phyloP scores from a whole-genome alignment of 2,329 filamentous ascomycete species.

The Didymella keratinophila region DNA sequence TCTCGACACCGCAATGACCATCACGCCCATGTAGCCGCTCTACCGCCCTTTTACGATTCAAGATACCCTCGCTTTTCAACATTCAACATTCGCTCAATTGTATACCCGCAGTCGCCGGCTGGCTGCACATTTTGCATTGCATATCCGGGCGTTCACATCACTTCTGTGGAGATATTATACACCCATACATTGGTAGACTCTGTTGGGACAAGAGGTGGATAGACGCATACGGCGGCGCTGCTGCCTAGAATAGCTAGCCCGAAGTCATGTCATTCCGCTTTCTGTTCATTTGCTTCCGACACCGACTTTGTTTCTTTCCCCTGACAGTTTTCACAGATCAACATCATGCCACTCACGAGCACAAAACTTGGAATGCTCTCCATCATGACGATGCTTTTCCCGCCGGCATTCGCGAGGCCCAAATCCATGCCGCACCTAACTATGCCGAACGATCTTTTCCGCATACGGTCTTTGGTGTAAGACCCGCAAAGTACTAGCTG shows the following conservation, averaged over 20 bases:
- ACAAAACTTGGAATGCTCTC: slow-evolving; percentile 3
- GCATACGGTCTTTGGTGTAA: slow-evolving; percentile 30
- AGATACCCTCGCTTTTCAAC: slow-evolving; percentile 35
- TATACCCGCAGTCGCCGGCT: slow-evolving; percentile 23
- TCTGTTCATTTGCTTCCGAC: slow-evolving; percentile 10
- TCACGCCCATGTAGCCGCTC: slow-evolving; percentile 23
- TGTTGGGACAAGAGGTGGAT: slow-evolving; percentile 34
- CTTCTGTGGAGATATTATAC: slow-evolving; percentile 25
- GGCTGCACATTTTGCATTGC: slow-evolving; percentile 26
- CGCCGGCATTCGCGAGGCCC: slow-evolving; percentile 1
- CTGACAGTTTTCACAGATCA: slow-evolving; percentile 6
- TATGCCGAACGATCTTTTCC: slow-evolving; percentile 14
- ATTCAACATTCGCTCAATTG: slow-evolving; percentile 25
- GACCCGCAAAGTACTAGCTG: slow-evolving; percentile 43
- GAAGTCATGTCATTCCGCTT: slow-evolving; percentile 20
- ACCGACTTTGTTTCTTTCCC: slow-evolving; percentile 6
- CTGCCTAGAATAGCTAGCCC: slow-evolving; percentile 36
- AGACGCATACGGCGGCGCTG: slow-evolving; percentile 33
- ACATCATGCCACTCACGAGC: slow-evolving; percentile 3
- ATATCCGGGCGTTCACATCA: slow-evolving; percentile 34
- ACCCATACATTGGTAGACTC: slow-evolving; percentile 24
- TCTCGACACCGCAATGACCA: slow-evolving; percentile 14
- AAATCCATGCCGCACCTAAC: slow-evolving; percentile 10
- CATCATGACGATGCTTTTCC: slow-evolving; percentile 3
- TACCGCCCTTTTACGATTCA: slow-evolving; percentile 36